Percentiles rank a stretch among this genome's conserved stretches.
Conservation (phyloP, 768 basidiomycete species). For the Pleurotus ostreatus region DNA sequence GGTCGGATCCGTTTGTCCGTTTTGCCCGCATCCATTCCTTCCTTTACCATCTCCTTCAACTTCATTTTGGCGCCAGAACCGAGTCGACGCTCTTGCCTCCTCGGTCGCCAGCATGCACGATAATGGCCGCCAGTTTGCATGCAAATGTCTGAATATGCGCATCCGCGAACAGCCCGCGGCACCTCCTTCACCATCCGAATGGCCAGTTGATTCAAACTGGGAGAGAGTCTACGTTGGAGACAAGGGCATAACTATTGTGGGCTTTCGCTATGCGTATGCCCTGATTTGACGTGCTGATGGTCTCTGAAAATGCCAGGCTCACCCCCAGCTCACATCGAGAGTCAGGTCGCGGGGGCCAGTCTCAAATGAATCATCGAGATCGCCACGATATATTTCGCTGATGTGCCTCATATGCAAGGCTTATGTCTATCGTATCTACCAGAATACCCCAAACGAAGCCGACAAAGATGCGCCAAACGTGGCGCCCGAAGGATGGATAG, state of each 20-base stretch:
- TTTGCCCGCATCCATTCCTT: slow-evolving; percentile 5
- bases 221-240: slow-evolving; percentile 58
- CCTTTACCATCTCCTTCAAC: slow-evolving; percentile 2
- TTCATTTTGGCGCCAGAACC: not conserved
- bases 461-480: slow-evolving; percentile 64
- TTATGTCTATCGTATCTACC: slow-evolving; percentile 65
- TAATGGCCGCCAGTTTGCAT: slow-evolving; percentile 38
- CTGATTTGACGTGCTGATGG: slow-evolving; percentile 7
- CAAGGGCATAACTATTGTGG: slow-evolving; percentile 62
- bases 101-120: slow-evolving; percentile 15
- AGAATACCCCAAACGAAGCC: slow-evolving; percentile 51
- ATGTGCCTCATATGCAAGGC: slow-evolving; percentile 68
- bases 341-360: slow-evolving; percentile 43
- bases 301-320: slow-evolving; percentile 38
- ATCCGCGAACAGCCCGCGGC: slow-evolving; percentile 36
- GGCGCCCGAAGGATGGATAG: slow-evolving; percentile 74
- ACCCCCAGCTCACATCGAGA: slow-evolving; percentile 69
- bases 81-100: slow-evolving; percentile 1
- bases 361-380: slow-evolving; percentile 42
- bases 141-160: slow-evolving; percentile 70
- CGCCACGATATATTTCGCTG: slow-evolving; percentile 57
- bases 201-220: slow-evolving; percentile 38
- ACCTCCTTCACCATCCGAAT: slow-evolving; percentile 26
- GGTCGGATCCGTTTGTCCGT: slow-evolving; percentile 7
- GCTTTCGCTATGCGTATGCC: slow-evolving; percentile 21